Evolutionary conservation across 2,329 filamentous ascomycete genomes (phyloP), one percentile per base, ranked within the genome.

Genomic region (Claviceps fusiformis): DNA sequence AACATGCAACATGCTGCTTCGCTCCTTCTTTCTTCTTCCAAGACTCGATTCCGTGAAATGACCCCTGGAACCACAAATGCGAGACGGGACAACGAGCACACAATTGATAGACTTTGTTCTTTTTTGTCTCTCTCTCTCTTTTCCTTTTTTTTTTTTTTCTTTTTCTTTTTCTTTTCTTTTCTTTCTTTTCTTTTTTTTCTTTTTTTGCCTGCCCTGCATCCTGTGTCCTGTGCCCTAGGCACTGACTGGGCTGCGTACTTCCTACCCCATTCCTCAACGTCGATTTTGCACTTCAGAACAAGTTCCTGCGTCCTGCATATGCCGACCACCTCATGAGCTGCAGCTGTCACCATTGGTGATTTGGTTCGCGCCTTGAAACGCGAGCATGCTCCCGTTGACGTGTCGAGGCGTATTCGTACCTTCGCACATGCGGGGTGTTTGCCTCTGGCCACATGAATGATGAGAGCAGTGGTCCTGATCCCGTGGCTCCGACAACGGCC

Each of bases 401-500:
- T 56, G 54, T 56, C 54, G 46, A 49, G 50, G n/a, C 39, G 39
- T 50, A 49, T 51, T 53, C 45, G 37, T 31, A 50, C 54, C 48
- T 41, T 41, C 6, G 17, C 33, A 37, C 39, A 56, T 50, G 50
- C 39, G 46, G 54, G 19, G 24, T 43, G 35, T 46, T 56, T 46
- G 37, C 31, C 45, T 48, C 13, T 6, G 50, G 19, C 54, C 54
- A 52, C 24, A 55, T n/a, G 24, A 3, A 24, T 24, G 24, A 24
- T 24, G 17, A 17, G 49, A 37, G 54, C n/a, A 45, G 33, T 8
- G 49, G 48, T 43, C 10, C n/a, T 41, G 39, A 6, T 41, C 17
- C 15, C 41, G 15, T 43, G 31, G 17, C 37, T 46, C 33, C 52
- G 19, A 41, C 43, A 49, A 54, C 44, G 27, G 47, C 27, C n/a